Evolutionary conservation across 192 early-diverging fungal genomes (phyloP).

Genomic region (Dissophora ornata): DNA sequence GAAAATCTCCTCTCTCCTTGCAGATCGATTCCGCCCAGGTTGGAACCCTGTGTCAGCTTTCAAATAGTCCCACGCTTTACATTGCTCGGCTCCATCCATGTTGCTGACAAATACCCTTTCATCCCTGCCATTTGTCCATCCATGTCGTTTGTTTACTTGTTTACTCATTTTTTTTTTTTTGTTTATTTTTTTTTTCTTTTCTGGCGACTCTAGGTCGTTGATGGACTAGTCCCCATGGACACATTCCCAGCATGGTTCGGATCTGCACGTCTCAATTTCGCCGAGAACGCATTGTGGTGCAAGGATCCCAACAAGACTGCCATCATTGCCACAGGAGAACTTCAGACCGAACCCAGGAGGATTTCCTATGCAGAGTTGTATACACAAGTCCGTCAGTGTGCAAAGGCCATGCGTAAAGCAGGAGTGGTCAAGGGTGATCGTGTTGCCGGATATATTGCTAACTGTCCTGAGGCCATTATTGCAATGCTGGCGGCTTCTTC

Average conservation of each 20-base stretch:
- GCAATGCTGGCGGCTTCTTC: constrained; percentile 82
- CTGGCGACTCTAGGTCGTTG: constrained; percentile 78
- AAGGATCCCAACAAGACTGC: constrained; percentile 60
- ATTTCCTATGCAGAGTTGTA: constrained; percentile 82
- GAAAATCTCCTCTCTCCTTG: neutral
- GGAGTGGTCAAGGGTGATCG: constrained; percentile 87
- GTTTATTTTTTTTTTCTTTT: too few relatives aligned
- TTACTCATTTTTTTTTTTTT: too few relatives aligned
- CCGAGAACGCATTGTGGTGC: constrained; percentile 85
- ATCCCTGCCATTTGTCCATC: too few relatives aligned
- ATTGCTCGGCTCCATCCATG: too few relatives aligned
- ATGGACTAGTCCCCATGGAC: constrained; percentile 81
- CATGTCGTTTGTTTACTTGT: too few relatives aligned
- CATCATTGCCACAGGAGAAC: constrained; percentile 64
- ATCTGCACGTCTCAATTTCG: constrained; percentile 88
- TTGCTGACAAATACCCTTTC: too few relatives aligned
- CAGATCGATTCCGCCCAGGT: too few relatives aligned
- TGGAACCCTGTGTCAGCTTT: too few relatives aligned
- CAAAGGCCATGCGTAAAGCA: constrained; percentile 74
- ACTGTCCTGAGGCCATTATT: constrained; percentile 84
- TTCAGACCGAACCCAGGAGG: constrained; percentile 12
- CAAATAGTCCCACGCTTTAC: too few relatives aligned
- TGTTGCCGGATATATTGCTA: constrained; percentile 90
- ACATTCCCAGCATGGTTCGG: constrained; percentile 91
- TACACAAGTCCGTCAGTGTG: constrained; percentile 72